Conservation (phyloP, 768 basidiomycete species). For the Amanita inopinata region DNA sequence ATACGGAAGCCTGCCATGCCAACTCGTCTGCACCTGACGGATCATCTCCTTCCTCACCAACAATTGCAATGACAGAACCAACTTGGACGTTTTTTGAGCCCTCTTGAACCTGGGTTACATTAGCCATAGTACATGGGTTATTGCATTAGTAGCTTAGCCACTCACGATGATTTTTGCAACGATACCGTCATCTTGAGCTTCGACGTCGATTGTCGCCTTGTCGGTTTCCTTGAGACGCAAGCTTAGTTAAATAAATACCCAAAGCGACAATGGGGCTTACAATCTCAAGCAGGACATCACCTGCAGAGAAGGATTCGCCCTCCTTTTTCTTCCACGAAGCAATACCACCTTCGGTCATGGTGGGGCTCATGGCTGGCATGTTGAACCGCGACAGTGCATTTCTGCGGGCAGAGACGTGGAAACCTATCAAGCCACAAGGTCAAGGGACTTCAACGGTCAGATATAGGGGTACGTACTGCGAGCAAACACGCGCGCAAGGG, state of each 20-base stretch:
- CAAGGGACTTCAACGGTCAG: not conserved
- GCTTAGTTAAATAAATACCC: not conserved
- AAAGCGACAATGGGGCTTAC: slow-evolving; percentile 33
- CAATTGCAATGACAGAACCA: slow-evolving; percentile 82
- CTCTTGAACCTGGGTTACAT: slow-evolving; percentile 51
- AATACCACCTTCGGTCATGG: slow-evolving; percentile 99
- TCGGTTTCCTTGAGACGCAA: slow-evolving; percentile 76
- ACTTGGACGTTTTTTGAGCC: slow-evolving; percentile 84
- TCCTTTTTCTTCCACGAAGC: slow-evolving; percentile 96
- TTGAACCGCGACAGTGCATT: slow-evolving; percentile 79
- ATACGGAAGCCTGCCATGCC: slow-evolving; percentile 49
- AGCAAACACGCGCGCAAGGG: slow-evolving; percentile 53
- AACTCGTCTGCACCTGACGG: slow-evolving; percentile 71
- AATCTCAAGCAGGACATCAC: slow-evolving; percentile 95
- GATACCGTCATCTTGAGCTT: slow-evolving; percentile 96
- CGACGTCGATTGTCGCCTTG: slow-evolving; percentile 99
- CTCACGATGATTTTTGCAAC: slow-evolving; percentile 94
- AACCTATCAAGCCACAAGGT: slow-evolving; percentile 35
- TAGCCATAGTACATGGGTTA: not conserved
- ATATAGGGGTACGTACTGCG: slow-evolving; percentile 40
- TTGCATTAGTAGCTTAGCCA: slow-evolving; percentile 12
- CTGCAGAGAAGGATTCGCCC: slow-evolving; percentile 80
- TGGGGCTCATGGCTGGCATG: slow-evolving; percentile 99
- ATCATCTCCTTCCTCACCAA: slow-evolving; percentile 95
- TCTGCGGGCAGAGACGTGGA: slow-evolving; percentile 74